Percentiles rank a stretch among this genome's conserved stretches.
These are phyloP conservation scores for Dissophora globulifera DNA, from an alignment of 192 early-diverging fungal species.

Conservation along the genomic window DNA sequence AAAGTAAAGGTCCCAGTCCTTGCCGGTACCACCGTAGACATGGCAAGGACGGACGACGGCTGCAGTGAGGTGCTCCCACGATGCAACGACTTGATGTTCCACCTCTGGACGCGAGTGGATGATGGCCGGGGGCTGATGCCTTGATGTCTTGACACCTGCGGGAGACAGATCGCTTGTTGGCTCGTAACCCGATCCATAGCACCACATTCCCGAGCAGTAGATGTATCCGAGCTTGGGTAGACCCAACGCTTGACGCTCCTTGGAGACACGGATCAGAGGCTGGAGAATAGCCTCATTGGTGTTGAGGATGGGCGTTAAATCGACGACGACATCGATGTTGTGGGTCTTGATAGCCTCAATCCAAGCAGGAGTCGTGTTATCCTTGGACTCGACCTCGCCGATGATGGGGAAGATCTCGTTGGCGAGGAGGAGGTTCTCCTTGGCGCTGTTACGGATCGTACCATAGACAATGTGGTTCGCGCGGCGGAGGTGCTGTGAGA, in stretches of 20 bases:
- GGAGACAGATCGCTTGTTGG: constrained; percentile 9
- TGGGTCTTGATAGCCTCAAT: constrained; percentile 13
- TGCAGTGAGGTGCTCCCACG: constrained; percentile 24
- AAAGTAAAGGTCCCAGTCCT: constrained; percentile 32
- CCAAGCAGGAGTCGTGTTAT: constrained; percentile 1
- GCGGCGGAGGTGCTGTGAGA: constrained; percentile 46
- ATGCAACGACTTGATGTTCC: constrained; percentile 31
- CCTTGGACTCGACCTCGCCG: constrained; percentile 17
- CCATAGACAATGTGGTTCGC: constrained; percentile 53
- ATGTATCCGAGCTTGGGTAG: constrained; percentile 31
- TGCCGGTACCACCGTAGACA: constrained; percentile 26
- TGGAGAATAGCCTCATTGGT: constrained; percentile 30
- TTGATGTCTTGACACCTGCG: constrained; percentile 4
- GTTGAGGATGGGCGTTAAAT: constrained; percentile 23
- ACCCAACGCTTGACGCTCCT: constrained; percentile 22
- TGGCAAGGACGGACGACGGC: constrained; percentile 42
- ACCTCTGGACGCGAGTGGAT: constrained; percentile 44
- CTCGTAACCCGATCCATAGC: constrained; percentile 11
- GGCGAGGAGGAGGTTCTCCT: constrained; percentile 16
- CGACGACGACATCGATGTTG: constrained; percentile 40
- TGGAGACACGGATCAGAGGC: constrained; percentile 20
- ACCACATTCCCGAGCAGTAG: constrained; percentile 53
- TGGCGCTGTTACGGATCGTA: constrained; percentile 23
- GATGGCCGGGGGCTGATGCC: constrained; percentile 11
- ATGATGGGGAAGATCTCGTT: constrained; percentile 48